Evolutionary conservation across 305 asterid genomes (phyloP), one percentile per base, ranked within the genome.

Genomic region (Euphrasia arctica): DNA sequence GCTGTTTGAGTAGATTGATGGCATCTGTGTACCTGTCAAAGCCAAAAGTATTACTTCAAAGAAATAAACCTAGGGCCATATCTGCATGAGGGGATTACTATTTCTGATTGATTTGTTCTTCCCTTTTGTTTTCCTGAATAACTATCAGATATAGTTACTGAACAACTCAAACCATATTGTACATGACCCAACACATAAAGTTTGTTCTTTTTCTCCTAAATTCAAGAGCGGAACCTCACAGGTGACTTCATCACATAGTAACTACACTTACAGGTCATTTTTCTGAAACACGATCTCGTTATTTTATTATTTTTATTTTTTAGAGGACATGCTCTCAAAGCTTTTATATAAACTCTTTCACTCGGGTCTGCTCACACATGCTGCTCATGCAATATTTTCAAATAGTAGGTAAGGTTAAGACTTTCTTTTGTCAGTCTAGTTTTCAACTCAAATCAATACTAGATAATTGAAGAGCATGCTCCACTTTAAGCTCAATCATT

Each of bases 1-100:
- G 87, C 70, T 79, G 82, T 78, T 69, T 83, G 65, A 93, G 89
- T 66, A 88, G 78, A 78, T 78, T 74, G 64, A 86, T 82, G 75
- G 97, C 96, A 2, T 90, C 91, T 51, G n/a, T 60, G 71, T 85
- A 88, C 85, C 99, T 93, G 76, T 47, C 48, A 65, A 74, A 39
- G 71, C 63, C 41, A 78, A 39, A 47, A 70, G 54, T 56, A 39
- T 39, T 39, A 39, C 45, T 39, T 39, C 45, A 39, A 39, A 39
- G 45, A 9, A 39, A 8, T 39, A 0, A 7, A 39, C 10, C 45
- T 8, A 39, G 45, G 43, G 43, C 43, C 45, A 39, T 39, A 39
- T 39, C 45, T 12, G 18, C 8, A n/a, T 0, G 14, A 22, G 54
- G 14, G 54, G 54, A 13, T n/a, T 49, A 49, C 0, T n/a, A 13